Base-by-base conservation (phyloP, 371 early-diverging fungal species). In the Rhizopus stolonifer region DNA sequence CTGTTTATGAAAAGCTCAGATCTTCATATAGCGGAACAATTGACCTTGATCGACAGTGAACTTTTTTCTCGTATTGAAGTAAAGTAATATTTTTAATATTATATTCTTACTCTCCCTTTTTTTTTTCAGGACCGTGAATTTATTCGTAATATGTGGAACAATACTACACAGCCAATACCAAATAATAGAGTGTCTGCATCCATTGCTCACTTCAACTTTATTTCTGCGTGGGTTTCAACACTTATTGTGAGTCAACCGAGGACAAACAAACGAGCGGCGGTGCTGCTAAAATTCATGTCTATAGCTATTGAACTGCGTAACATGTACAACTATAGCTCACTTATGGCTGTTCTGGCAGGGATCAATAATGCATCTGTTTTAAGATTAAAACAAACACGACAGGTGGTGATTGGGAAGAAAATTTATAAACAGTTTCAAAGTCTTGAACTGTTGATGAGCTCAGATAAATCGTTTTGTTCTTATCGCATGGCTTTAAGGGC, bases 271-370 rank as follows among this genome's bases (percentile, higher is more conserved):
- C 70, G 87, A 10, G 82, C 80, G n/a, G 75, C 74, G 42, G 68
- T 84, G 46, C 68, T 87, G 29, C 82, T 84, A 58, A 80, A 77
- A 52, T 80, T 84, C 24, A 80, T 89, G 65, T 74, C 73, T 1
- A 68, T 87, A 34, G 86, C 89, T 21, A 73, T 77, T 13, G 81
- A 86, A 25, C 61, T 77, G 3, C 65, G 87, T 19, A 56, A 86
- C 17, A 66, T 70, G 25, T 81, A 83, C 49, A 89, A 89, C 57
- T 89, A 78, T 50, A 88, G 85, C 46, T 79, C 87, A 1, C 48
- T 81, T 17, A 88, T 87, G 87, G 87, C 89, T 7, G 66, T 89
- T 25, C 60, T 89, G 45, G 86, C 87, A 2, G 89, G 88, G 4
- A 70, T 89, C 52, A 88, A 86, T 53, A 83, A 77, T 42, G 85